Conservation (phyloP, 1,284 basidiomycete genomes). For the Rhodotorula mucilaginosa region DNA sequence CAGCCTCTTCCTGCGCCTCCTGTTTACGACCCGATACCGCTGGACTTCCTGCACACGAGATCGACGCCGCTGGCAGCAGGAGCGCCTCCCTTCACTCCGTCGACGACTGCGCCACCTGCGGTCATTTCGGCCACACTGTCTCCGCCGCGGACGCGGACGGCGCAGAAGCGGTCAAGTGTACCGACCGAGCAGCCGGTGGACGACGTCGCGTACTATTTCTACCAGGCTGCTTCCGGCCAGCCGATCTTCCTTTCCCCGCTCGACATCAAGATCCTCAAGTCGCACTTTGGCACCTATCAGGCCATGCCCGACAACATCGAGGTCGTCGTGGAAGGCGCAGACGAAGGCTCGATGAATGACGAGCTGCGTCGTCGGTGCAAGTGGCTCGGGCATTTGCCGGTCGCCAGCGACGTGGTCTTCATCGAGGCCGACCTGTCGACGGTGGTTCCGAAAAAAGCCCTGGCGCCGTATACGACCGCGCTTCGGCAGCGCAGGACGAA, state of each 20-base stretch:
- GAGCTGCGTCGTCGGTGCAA: slow-evolving; percentile 91
- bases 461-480: slow-evolving; percentile 75
- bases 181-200: slow-evolving; percentile 56
- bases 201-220: slow-evolving; percentile 71
- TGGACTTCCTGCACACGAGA: slow-evolving; percentile 33
- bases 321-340: slow-evolving; percentile 72
- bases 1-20: not conserved
- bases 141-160: slow-evolving; percentile 35
- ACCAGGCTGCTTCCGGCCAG: slow-evolving; percentile 88
- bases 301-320: slow-evolving; percentile 79
- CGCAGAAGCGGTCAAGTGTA: slow-evolving; percentile 63
- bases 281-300: slow-evolving; percentile 77
- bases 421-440: slow-evolving; percentile 78
- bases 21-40: slow-evolving; percentile 10
- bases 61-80: slow-evolving; percentile 5
- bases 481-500: slow-evolving; percentile 71
- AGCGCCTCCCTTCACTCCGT: slow-evolving; percentile 22
- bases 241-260: slow-evolving; percentile 92
- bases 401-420: slow-evolving; percentile 90
- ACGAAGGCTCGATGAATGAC: slow-evolving; percentile 65
- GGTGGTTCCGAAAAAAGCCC: slow-evolving; percentile 64
- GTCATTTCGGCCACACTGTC: not conserved
- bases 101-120: not conserved
- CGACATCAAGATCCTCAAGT: slow-evolving; percentile 87
- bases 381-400: slow-evolving; percentile 88